A percentile compares a stretch with the other conserved stretches of the same genome.
These are phyloP conservation scores for Pseudisothecium myosuroides DNA, from an alignment of 225 moss, liverwort and hornwort species.

Conservation along the genomic window DNA sequence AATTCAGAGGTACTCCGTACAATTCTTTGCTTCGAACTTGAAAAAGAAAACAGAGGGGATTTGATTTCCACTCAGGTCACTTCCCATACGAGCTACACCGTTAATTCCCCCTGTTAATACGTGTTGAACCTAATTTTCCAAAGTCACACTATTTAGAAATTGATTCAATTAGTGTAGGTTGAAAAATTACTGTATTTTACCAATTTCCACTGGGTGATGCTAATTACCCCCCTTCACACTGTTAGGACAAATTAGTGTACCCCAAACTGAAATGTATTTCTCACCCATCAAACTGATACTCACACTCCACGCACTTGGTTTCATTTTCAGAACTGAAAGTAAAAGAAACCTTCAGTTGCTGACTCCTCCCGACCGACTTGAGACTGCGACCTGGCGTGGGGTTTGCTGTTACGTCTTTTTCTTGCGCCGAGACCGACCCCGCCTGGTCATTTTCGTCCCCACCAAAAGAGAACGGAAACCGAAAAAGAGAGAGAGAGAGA, in stretches of 20 bases:
- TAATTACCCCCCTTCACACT: not conserved
- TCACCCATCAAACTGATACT: not conserved
- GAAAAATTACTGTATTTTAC: not conserved
- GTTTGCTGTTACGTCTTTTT: not conserved
- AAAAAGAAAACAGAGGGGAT: not conserved
- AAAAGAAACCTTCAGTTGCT: not conserved
- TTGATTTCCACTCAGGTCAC: not conserved
- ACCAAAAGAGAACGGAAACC: not conserved
- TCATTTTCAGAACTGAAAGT: not conserved
- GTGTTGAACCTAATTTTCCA: not conserved
- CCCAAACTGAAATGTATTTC: not conserved
- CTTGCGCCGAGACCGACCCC: not conserved
- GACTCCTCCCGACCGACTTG: not conserved
- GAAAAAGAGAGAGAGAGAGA: not conserved
- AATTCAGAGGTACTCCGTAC: not conserved
- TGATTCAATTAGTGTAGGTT: not conserved
- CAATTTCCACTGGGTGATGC: not conserved
- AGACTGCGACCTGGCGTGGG: not conserved
- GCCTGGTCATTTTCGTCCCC: not conserved
- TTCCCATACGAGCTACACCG: not conserved
- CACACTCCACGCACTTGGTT: not conserved
- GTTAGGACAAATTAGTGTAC: not conserved
- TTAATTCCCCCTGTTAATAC: not conserved
- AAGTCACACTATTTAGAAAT: not conserved
- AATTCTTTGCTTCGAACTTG: not conserved